Evolutionary conservation across 78 protist species (phyloP).

Genomic region (Chrysochromulina parva): DNA sequence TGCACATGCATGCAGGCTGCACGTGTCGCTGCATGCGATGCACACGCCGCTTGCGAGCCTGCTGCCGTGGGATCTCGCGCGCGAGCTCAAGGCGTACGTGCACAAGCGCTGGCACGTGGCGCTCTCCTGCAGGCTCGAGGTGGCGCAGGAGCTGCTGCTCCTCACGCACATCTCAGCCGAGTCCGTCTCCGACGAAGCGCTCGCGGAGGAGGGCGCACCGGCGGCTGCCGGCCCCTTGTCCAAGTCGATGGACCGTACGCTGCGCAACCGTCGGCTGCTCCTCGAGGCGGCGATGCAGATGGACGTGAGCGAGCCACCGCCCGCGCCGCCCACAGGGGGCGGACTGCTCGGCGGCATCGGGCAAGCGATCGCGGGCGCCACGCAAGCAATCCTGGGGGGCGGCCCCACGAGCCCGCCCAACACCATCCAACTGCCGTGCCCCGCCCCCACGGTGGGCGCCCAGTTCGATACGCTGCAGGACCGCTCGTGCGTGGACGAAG

Average conservation of each 20-base stretch:
- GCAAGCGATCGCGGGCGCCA: too few species aligned
- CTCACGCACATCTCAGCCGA: not conserved
- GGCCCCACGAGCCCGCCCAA: not conserved
- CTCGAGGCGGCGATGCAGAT: too few species aligned
- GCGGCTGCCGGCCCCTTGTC: too few species aligned
- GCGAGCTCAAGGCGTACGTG: slow-evolving; percentile 30
- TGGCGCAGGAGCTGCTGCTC: slow-evolving; percentile 43
- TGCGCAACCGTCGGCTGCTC: too few species aligned
- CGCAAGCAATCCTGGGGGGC: too few species aligned
- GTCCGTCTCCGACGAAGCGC: too few species aligned
- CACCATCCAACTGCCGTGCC: not conserved
- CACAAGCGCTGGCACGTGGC: slow-evolving; percentile 31
- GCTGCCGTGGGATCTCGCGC: slow-evolving; percentile 33
- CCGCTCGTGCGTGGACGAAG: slow-evolving; percentile 3
- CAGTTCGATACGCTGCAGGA: slow-evolving; percentile 32
- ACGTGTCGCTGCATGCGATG: slow-evolving; percentile 33
- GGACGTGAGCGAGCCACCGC: not conserved
- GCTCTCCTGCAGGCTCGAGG: slow-evolving; percentile 38
- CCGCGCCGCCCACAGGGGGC: too few species aligned
- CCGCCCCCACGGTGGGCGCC: not conserved
- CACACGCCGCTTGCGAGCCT: not conserved
- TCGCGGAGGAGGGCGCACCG: too few species aligned
- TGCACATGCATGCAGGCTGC: slow-evolving; percentile 58
- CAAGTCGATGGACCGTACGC: too few species aligned
- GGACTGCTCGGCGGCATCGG: too few species aligned